phyloP scores from a whole-genome alignment of 768 basidiomycete species.

The Daedaleopsis nitida region DNA sequence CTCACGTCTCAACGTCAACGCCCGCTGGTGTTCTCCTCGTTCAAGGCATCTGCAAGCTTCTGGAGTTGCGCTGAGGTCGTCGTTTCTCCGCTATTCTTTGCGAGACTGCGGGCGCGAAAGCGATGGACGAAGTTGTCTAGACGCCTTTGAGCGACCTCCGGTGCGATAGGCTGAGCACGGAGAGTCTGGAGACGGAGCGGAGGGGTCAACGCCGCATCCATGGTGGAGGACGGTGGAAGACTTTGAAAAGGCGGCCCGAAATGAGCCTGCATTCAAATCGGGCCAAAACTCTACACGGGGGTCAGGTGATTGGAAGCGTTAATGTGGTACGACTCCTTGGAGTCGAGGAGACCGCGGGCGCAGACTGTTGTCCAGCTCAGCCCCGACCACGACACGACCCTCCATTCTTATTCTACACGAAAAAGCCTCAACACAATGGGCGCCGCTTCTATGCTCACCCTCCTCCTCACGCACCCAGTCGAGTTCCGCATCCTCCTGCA shows the following conservation, averaged over 20 bases:
- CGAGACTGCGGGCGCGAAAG: conserved; percentile 31
- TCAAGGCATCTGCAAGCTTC: conserved; percentile 36
- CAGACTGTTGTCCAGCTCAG: background rate
- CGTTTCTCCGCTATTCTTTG: conserved; percentile 36
- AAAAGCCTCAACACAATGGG: conserved; percentile 46
- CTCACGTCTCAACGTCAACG: background rate
- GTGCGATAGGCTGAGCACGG: conserved; percentile 25
- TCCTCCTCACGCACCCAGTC: conserved; percentile 75
- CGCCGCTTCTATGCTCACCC: conserved; percentile 58
- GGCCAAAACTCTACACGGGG: conserved; percentile 1
- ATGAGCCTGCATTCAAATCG: no score
- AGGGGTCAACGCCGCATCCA: conserved; percentile 32
- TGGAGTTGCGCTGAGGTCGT: conserved; percentile 37
- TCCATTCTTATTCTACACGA: background rate
- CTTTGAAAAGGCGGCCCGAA: background rate
- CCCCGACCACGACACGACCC: background rate
- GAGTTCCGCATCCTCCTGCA: conserved; percentile 86
- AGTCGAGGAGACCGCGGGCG: background rate
- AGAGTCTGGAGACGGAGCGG: conserved; percentile 31
- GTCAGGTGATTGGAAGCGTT: conserved; percentile 2
- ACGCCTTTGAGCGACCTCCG: conserved; percentile 28
- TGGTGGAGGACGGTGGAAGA: conserved; percentile 1
- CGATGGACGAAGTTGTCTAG: conserved; percentile 34
- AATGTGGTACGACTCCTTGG: conserved; percentile 4
- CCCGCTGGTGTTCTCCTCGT: conserved; percentile 25